phyloP scores from a whole-genome alignment of 1,284 basidiomycete species.

The Coniferiporia weirii region DNA sequence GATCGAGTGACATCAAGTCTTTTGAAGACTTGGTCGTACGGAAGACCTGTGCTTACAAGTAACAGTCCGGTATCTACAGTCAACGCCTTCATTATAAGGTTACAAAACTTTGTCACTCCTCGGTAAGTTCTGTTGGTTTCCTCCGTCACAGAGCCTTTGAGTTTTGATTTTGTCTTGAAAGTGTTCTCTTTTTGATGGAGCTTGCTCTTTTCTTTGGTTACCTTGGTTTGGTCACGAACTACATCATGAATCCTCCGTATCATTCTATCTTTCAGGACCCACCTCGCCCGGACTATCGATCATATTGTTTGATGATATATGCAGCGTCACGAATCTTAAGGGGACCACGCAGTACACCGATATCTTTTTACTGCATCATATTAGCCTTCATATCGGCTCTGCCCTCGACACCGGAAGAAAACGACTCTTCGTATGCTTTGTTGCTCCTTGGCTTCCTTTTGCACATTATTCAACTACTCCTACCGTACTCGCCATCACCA shows the following conservation, averaged over 20 bases:
- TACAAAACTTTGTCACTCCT: slow-evolving; percentile 23
- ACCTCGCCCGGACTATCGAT: slow-evolving; percentile 1
- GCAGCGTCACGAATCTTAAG: slow-evolving; percentile 9
- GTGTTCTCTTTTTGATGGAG: slow-evolving; percentile 13
- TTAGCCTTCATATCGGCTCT: slow-evolving; percentile 30
- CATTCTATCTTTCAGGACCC: neutral
- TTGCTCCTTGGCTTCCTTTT: slow-evolving; percentile 37
- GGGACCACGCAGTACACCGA: slow-evolving; percentile 18
- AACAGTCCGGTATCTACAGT: slow-evolving; percentile 25
- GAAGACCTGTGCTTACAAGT: slow-evolving; percentile 20
- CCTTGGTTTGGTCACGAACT: slow-evolving; percentile 3
- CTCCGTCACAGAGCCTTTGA: neutral
- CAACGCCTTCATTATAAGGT: slow-evolving; percentile 26
- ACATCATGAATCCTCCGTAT: slow-evolving; percentile 3
- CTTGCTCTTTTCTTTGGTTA: slow-evolving; percentile 5
- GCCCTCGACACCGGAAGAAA: slow-evolving; percentile 34
- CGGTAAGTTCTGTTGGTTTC: slow-evolving; percentile 5
- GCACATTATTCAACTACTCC: slow-evolving; percentile 39
- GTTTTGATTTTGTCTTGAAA: neutral
- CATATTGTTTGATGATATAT: slow-evolving; percentile 11
- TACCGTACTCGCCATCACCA: slow-evolving; percentile 39
- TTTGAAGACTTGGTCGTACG: slow-evolving; percentile 39
- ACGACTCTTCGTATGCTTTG: slow-evolving; percentile 34
- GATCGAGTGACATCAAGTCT: slow-evolving; percentile 38
- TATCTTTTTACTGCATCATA: slow-evolving; percentile 29